Conservation (phyloP, 148 eudicot species). For the Diospyros lotus region DNA sequence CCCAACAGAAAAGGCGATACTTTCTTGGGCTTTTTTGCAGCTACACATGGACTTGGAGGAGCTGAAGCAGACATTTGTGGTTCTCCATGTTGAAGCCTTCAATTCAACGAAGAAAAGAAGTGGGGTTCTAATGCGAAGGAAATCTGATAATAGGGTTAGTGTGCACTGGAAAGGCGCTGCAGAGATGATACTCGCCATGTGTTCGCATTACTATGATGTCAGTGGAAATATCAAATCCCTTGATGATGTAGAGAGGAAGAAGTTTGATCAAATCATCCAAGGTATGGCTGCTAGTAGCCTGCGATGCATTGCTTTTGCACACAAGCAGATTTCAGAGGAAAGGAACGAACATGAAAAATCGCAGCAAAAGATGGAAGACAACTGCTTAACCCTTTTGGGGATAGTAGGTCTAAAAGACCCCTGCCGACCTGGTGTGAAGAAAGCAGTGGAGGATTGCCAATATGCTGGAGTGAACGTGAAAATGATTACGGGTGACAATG, state of each 20-base stretch:
- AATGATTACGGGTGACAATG: no score
- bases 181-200: slow-evolving; percentile 15
- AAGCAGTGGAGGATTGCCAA: no score
- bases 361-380: no score
- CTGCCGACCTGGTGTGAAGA: background rate
- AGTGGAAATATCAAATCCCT: background rate
- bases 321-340: slow-evolving; percentile 5
- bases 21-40: slow-evolving; percentile 16
- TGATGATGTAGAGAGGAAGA: background rate
- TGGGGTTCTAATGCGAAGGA: slow-evolving; percentile 14
- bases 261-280: slow-evolving; percentile 3
- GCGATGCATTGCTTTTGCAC: slow-evolving; percentile 23
- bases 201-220: no score
- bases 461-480: no score
- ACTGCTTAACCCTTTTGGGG: no score
- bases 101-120: slow-evolving; percentile 19
- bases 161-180: slow-evolving; percentile 23
- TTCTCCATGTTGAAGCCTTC: slow-evolving; percentile 16
- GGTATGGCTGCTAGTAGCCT: slow-evolving; percentile 23
- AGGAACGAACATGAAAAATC: background rate
- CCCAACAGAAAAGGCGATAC: slow-evolving; percentile 22
- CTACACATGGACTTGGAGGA: slow-evolving; percentile 15
- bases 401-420: no score
- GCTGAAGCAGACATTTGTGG: background rate
- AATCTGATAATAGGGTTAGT: background rate